Base-by-base conservation (phyloP, 1,284 basidiomycete genomes). In the Sanguinoderma infundibulare region DNA sequence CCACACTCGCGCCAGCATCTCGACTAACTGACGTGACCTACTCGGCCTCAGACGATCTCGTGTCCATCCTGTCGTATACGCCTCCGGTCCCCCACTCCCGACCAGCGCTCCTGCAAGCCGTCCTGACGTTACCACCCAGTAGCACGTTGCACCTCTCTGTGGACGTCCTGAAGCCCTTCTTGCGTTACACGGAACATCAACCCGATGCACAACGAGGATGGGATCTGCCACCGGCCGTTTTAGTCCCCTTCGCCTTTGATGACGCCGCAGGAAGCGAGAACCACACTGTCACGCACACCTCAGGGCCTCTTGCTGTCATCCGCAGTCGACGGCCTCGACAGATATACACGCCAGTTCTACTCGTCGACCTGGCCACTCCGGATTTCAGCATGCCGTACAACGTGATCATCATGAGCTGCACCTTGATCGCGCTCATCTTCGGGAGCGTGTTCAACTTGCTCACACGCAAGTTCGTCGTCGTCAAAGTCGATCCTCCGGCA, bases 301-400 rank as follows among this genome's bases (percentile, higher is more conserved):
- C 17, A 26, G 46, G 28, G 46, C n/a, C 36, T 38, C 14, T 22
- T 17, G 47, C 17, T 22, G 17, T n/a, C 40, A 47, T 39, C 17
- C 49, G 15, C 14, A 50, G 20, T 20, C 55, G 55, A 10, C 64
- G 63, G 47, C 65, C 71, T 54, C 61, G 69, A 69, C 78, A 87
- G 44, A 84, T 96, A 57, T 98, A 97, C 75, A 94, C 94, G 1
- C 81, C 87, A 0, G 84, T 90, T 12, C 82, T 95, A 20, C 85
- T 99, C 28, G 87, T 98, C 46, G 94, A 98, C 74, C 83, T 98
- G 26, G 92, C 97, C 8, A 96, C 95, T 8, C 98, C 98, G 0
- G 97, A 99, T 78, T 99, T 99, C 76, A 96, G 93, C 72, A 98
- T 99, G 96, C 96, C 97, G 12, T 99, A 98, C 79, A 99, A 98